Percentiles rank a stretch among this genome's conserved stretches.
phyloP scores from a whole-genome alignment of 2,329 filamentous ascomycete species.

The Botrytis squamosa region DNA sequence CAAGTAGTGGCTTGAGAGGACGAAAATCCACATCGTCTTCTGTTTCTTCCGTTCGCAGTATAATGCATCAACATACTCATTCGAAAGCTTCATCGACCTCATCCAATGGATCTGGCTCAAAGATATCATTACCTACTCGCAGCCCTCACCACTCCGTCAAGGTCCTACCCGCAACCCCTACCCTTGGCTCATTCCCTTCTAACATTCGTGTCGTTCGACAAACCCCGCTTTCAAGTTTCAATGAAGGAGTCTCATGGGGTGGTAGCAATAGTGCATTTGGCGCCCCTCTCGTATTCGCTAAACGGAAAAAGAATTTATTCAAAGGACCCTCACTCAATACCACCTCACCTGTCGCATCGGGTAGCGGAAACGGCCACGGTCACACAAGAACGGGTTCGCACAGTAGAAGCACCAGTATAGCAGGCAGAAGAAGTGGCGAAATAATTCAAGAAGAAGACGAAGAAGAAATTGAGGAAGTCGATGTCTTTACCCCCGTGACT shows the following conservation, averaged over 20 bases:
- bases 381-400: conserved; percentile 40
- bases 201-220: conserved; percentile 81
- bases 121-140: conserved; percentile 62
- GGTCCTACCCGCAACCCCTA: conserved; percentile 89
- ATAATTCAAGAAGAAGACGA: conserved; percentile 49
- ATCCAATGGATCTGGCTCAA: conserved; percentile 72
- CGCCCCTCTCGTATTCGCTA: conserved; percentile 72
- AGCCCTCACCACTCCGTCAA: conserved; percentile 91
- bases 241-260: conserved; percentile 50
- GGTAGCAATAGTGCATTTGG: conserved; percentile 54
- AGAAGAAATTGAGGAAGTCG: conserved; percentile 36
- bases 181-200: conserved; percentile 70
- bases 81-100: conserved; percentile 94
- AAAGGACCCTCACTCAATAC: conserved; percentile 70
- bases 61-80: conserved; percentile 82
- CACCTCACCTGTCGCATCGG: conserved; percentile 25
- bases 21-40: conserved; percentile 96
- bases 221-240: conserved; percentile 52
- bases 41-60: conserved; percentile 86
- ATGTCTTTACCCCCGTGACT: conserved; percentile 54
- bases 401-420: conserved; percentile 60
- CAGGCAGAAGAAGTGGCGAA: conserved; percentile 68
- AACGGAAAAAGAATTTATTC: conserved; percentile 77
- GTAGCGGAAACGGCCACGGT: conserved; percentile 38
- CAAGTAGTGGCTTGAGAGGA: conserved; percentile 79